These are phyloP conservation scores for Suillus cothurnatus DNA, from an alignment of 768 basidiomycete species.

Conservation along the genomic window DNA sequence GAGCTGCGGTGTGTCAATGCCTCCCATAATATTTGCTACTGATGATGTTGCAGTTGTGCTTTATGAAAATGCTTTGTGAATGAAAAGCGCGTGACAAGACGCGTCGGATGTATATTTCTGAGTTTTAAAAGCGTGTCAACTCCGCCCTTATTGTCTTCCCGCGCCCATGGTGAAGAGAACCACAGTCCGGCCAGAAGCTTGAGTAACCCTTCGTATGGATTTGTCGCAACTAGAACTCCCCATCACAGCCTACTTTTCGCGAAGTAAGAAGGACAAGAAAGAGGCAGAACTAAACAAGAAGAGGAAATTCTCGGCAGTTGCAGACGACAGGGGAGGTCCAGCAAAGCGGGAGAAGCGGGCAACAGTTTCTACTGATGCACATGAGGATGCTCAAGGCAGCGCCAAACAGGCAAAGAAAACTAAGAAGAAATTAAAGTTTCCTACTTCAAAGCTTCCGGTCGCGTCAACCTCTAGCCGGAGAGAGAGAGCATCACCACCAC, in stretches of 20 bases:
- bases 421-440: background rate
- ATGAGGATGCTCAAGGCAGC: background rate
- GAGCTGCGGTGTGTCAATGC: conserved; percentile 35
- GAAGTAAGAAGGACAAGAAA: conserved; percentile 14
- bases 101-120: conserved; percentile 26
- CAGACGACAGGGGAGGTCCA: conserved; percentile 9
- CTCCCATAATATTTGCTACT: conserved; percentile 11
- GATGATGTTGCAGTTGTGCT: background rate
- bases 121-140: conserved; percentile 41
- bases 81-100: conserved; percentile 21
- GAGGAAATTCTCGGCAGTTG: background rate
- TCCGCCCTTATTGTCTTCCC: conserved; percentile 28
- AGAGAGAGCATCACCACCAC: background rate
- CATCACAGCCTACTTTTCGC: conserved; percentile 30
- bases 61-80: background rate
- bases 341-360: conserved; percentile 23
- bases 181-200: background rate
- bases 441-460: background rate
- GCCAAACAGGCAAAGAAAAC: background rate
- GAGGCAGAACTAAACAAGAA: conserved; percentile 11
- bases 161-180: background rate
- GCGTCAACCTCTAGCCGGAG: background rate
- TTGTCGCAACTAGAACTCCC: conserved; percentile 37
- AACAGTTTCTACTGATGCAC: background rate
- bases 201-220: conserved; percentile 24